phyloP scores from a whole-genome alignment of 179 eudicot species.

The Nepenthes alata region DNA sequence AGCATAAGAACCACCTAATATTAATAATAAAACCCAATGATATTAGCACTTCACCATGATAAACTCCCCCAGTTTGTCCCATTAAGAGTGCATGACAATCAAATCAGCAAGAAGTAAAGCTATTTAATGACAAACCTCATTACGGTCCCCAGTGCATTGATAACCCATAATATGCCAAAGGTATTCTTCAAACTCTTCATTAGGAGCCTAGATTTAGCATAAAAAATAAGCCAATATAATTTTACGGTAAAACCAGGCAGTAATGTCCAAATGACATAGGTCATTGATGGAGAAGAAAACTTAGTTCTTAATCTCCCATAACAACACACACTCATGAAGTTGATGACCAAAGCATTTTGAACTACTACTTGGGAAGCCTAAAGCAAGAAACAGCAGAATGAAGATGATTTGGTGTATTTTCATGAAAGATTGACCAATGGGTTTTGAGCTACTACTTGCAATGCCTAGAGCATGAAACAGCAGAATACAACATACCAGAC shows the following conservation, averaged over 20 bases:
- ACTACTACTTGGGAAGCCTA: neutral
- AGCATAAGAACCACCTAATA: no score
- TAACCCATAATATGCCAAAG: constrained; percentile 53
- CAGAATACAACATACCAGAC: constrained; percentile 35
- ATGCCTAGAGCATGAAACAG: neutral
- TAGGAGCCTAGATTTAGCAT: constrained; percentile 58
- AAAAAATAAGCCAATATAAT: neutral
- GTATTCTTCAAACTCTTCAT: constrained; percentile 93
- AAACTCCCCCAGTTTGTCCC: neutral
- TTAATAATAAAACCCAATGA: no score
- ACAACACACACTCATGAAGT: neutral
- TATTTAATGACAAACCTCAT: constrained; percentile 42
- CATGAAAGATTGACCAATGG: no score
- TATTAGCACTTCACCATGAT: neutral
- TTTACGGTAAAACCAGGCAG: no score
- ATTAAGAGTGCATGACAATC: neutral
- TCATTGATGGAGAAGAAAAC: neutral
- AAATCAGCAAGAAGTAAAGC: neutral
- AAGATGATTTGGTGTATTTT: neutral
- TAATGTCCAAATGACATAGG: no score
- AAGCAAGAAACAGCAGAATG: neutral
- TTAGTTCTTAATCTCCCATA: neutral
- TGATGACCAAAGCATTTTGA: neutral
- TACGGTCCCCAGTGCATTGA: constrained; percentile 61
- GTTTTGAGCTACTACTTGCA: neutral